Conservation (phyloP, 768 basidiomycete genomes). For the Leccinum disarticulatum region DNA sequence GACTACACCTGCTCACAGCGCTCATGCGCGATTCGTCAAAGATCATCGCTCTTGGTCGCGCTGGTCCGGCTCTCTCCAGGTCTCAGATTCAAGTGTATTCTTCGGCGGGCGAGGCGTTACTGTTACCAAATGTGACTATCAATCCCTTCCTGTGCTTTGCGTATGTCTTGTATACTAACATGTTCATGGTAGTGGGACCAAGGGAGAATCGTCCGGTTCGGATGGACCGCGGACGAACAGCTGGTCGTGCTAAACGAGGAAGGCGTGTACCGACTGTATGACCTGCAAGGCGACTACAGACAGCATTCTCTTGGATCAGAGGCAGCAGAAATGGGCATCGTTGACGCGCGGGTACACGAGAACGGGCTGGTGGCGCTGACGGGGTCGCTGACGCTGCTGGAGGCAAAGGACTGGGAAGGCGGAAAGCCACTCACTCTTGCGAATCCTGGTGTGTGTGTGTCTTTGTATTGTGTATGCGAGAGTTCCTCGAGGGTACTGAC, state of each 20-base stretch:
- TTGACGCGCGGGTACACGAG: conserved; percentile 85
- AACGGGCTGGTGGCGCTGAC: conserved; percentile 86
- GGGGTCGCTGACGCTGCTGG: conserved; percentile 69
- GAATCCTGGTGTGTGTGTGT: conserved; percentile 59
- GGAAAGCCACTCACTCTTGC: conserved; percentile 61
- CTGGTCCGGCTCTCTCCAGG: conserved; percentile 58
- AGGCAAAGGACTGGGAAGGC: conserved; percentile 90
- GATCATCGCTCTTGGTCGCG: conserved; percentile 66
- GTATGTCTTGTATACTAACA: conserved; percentile 9
- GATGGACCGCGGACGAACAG: conserved; percentile 81
- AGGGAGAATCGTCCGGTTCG: conserved; percentile 75
- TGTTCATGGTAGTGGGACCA: conserved; percentile 80
- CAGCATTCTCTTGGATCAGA: conserved; percentile 85
- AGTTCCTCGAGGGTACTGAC: conserved; percentile 2
- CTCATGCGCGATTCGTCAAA: conserved; percentile 85
- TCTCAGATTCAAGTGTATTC: conserved; percentile 89
- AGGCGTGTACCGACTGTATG: conserved; percentile 87
- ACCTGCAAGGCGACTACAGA: conserved; percentile 80
- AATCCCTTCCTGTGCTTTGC: background rate
- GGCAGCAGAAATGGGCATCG: conserved; percentile 76
- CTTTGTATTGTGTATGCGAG: conserved; percentile 4
- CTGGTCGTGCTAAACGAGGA: conserved; percentile 89
- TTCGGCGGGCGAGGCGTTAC: conserved; percentile 71
- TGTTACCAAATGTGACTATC: conserved; percentile 71
- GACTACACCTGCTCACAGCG: conserved; percentile 45